phyloP scores from a whole-genome alignment of 1,139 yeast species.

The Geotrichum fermentans region DNA sequence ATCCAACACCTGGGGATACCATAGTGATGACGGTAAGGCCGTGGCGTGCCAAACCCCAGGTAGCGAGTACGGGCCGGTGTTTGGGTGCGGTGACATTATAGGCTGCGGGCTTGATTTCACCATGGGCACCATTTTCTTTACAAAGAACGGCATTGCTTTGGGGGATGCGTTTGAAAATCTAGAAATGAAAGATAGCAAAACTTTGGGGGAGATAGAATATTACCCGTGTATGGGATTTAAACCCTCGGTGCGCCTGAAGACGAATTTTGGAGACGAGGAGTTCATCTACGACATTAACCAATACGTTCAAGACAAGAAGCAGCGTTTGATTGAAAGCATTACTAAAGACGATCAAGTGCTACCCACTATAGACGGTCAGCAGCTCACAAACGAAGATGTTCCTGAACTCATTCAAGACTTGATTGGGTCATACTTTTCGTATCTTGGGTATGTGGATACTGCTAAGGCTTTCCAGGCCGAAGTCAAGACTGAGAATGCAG shows the following conservation, averaged over 20 bases:
- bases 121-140: constrained; percentile 61
- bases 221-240: constrained; percentile 49
- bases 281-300: constrained; percentile 69
- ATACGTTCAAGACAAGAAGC: constrained; percentile 51
- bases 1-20: constrained; percentile 51
- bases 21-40: constrained; percentile 54
- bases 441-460: constrained; percentile 68
- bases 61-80: constrained; percentile 43
- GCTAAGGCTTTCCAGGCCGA: constrained; percentile 56
- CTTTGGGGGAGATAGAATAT: constrained; percentile 32
- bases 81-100: constrained; percentile 56
- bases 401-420: constrained; percentile 49
- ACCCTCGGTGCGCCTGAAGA: constrained; percentile 47
- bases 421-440: constrained; percentile 64
- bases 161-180: constrained; percentile 51
- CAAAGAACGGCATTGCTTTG: constrained; percentile 70
- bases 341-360: constrained; percentile 9
- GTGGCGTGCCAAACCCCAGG: constrained; percentile 43
- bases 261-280: constrained; percentile 67
- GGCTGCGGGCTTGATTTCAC: constrained; percentile 83
- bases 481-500: constrained; percentile 1
- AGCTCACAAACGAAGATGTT: constrained; percentile 29
- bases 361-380: neutral
- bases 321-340: constrained; percentile 25
- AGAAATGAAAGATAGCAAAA: neutral